Evolutionary conservation across 1,284 basidiomycete genomes (phyloP).

Genomic region (Taiwanofungus camphoratus): DNA sequence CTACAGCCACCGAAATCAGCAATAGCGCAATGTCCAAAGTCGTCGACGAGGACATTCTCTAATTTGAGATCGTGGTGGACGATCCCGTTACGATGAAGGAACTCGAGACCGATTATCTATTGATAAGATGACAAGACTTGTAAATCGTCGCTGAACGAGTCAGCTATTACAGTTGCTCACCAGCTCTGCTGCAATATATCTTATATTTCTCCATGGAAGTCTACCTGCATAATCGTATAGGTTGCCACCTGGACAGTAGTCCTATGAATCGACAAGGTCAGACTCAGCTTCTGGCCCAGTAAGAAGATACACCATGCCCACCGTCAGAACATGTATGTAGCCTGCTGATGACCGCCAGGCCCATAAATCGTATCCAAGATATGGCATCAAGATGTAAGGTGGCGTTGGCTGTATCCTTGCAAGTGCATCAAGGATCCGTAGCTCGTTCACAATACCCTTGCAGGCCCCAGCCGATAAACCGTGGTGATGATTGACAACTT

Average conservation of each 20-base stretch:
- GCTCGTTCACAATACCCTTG: slow-evolving; percentile 20
- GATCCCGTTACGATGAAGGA: slow-evolving; percentile 22
- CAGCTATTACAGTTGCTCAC: slow-evolving; percentile 11
- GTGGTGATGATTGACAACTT: slow-evolving; percentile 16
- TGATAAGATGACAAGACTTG: background rate
- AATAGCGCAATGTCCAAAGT: slow-evolving; percentile 57
- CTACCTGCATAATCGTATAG: slow-evolving; percentile 12
- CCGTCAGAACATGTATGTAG: slow-evolving; percentile 22
- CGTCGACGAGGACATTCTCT: slow-evolving; percentile 61
- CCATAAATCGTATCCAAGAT: slow-evolving; percentile 11
- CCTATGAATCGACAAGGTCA: slow-evolving; percentile 9
- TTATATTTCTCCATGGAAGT: slow-evolving; percentile 9
- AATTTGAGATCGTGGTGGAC: slow-evolving; percentile 55
- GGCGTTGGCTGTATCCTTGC: background rate
- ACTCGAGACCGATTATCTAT: slow-evolving; percentile 22
- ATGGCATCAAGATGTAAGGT: slow-evolving; percentile 21
- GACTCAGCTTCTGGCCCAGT: background rate
- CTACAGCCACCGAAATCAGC: slow-evolving; percentile 51
- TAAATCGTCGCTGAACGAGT: background rate
- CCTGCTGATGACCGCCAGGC: slow-evolving; percentile 20
- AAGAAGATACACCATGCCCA: slow-evolving; percentile 5
- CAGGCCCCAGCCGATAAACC: slow-evolving; percentile 12
- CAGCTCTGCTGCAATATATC: slow-evolving; percentile 21
- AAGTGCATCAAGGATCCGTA: slow-evolving; percentile 17
- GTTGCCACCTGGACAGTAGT: slow-evolving; percentile 21